phyloP scores from a whole-genome alignment of 208 protist genomes.

The Leishmania braziliensis region DNA sequence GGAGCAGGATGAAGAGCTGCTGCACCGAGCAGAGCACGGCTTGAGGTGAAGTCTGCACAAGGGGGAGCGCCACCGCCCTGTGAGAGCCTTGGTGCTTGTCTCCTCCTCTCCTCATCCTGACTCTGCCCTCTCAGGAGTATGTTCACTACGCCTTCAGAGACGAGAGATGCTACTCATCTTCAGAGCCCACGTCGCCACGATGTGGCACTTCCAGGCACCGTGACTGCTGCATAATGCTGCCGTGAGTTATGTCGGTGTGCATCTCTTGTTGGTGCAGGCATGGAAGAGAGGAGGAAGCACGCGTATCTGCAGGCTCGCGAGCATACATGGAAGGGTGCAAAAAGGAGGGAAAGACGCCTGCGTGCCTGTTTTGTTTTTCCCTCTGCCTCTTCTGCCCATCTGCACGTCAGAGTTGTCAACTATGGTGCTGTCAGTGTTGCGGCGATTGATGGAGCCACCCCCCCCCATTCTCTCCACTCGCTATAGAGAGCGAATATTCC shows the following conservation, averaged over 20 bases:
- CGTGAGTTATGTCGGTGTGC: background rate
- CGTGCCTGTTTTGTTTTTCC: background rate
- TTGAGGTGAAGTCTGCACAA: background rate
- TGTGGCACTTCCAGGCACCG: background rate
- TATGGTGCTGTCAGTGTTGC: background rate
- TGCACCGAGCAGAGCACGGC: background rate
- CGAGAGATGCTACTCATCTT: background rate
- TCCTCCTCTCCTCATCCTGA: background rate
- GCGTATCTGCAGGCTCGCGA: background rate
- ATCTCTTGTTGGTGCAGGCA: background rate
- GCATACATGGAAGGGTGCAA: background rate
- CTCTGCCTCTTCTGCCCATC: background rate
- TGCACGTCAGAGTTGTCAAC: background rate
- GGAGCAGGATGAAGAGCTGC: slow-evolving; percentile 13
- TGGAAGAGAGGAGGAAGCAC: background rate
- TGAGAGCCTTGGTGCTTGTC: background rate
- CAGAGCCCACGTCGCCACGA: background rate
- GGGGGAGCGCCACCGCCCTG: background rate
- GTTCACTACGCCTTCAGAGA: background rate
- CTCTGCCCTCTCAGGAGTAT: background rate
- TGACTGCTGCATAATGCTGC: background rate
- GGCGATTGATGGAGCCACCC: background rate
- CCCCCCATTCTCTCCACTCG: background rate
- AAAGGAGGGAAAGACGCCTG: background rate
- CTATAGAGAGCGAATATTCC: background rate